phyloP scores from a whole-genome alignment of 768 basidiomycete genomes.

The Suillus fuscotomentosus region DNA sequence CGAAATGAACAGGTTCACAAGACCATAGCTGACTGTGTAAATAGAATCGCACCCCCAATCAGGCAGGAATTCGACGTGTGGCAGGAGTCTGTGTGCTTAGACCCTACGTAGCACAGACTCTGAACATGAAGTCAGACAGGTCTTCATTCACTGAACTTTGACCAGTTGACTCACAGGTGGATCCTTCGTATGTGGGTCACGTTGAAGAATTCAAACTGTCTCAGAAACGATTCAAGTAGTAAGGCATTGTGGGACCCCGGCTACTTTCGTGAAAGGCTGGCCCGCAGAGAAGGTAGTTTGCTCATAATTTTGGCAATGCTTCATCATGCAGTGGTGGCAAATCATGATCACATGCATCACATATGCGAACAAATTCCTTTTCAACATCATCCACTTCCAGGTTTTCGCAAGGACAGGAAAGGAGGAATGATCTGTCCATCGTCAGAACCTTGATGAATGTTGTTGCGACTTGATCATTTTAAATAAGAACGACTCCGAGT shows the following conservation, averaged over 20 bases:
- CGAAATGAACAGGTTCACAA: not conserved
- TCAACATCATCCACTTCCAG: not conserved
- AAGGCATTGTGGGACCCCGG: not conserved
- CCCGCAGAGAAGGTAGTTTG: not conserved
- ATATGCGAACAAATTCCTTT: not conserved
- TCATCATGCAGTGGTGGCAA: not conserved
- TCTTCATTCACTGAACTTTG: not conserved
- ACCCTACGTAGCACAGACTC: not conserved
- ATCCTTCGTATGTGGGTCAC: not conserved
- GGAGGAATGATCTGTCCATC: conserved; percentile 17
- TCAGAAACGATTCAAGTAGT: not conserved
- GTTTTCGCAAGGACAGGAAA: conserved; percentile 11
- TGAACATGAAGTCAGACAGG: not conserved
- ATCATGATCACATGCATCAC: not conserved
- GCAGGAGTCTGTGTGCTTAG: not conserved
- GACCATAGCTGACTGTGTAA: not conserved
- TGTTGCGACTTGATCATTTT: not conserved
- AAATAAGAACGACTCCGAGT: not conserved
- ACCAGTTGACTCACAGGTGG: not conserved
- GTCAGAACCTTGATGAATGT: conserved; percentile 11
- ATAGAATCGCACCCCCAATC: not conserved
- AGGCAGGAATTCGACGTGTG: not conserved
- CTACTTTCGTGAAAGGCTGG: not conserved
- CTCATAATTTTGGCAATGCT: not conserved
- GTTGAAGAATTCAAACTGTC: not conserved